phyloP scores from a whole-genome alignment of 352 stramenopile genomes.

The Elongisporangium undulatum region DNA sequence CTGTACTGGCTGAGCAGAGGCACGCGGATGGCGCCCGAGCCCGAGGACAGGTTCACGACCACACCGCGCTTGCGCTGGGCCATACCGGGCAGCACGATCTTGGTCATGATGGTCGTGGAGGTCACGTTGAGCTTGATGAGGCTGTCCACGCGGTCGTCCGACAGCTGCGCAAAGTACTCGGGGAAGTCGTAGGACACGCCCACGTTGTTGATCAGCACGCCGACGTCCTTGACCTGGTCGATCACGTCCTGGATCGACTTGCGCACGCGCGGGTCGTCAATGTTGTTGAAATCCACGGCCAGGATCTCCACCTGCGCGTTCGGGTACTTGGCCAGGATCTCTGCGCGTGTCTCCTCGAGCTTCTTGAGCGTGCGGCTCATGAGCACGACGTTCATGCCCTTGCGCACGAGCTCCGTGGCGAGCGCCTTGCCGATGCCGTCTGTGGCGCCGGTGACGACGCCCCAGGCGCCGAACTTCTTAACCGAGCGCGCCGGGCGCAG shows the following conservation, averaged over 20 bases:
- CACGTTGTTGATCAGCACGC: constrained; percentile 99
- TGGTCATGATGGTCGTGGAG: constrained; percentile 75
- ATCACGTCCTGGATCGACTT: constrained; percentile 45
- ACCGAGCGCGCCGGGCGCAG: constrained; percentile 92
- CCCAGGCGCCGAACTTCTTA: constrained; percentile 96
- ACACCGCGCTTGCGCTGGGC: constrained; percentile 90
- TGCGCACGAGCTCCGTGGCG: constrained; percentile 94
- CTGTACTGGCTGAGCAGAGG: constrained; percentile 97
- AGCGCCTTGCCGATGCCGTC: constrained; percentile 91
- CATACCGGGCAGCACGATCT: constrained; percentile 93
- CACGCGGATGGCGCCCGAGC: constrained; percentile 93
- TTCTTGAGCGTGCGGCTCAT: constrained; percentile 97
- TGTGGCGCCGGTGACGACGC: constrained; percentile 96
- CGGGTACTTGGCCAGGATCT: constrained; percentile 93
- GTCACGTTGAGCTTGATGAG: constrained; percentile 90
- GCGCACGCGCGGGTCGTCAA: constrained; percentile 72
- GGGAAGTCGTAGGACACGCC: constrained; percentile 98
- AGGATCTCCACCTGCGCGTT: constrained; percentile 83
- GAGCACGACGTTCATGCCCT: constrained; percentile 96
- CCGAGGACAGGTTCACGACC: constrained; percentile 98
- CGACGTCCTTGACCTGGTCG: constrained; percentile 89
- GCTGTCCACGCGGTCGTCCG: constrained; percentile 89
- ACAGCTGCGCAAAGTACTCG: constrained; percentile 97
- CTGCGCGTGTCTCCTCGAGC: constrained; percentile 90
- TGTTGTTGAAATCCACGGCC: constrained; percentile 94